Conservation (phyloP, 352 stramenopile genomes). For the Globisporangium abappressorium region DNA sequence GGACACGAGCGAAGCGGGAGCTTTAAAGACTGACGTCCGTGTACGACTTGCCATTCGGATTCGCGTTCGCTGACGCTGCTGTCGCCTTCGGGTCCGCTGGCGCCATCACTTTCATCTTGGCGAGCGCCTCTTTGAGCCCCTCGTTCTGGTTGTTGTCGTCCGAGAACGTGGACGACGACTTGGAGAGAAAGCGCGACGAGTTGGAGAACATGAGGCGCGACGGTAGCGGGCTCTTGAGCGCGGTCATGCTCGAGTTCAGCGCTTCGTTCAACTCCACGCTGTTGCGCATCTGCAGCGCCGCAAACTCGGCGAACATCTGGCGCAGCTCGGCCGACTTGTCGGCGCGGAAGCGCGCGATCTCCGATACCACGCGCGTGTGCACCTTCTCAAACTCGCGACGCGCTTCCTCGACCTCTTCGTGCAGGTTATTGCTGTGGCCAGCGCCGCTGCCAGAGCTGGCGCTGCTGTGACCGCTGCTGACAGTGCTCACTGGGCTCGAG, state of each 20-base stretch:
- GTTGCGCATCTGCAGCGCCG: slow-evolving; percentile 47
- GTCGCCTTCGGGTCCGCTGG: slow-evolving; percentile 16
- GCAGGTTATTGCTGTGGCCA: slow-evolving; percentile 23
- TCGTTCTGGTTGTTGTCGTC: slow-evolving; percentile 33
- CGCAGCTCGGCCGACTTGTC: slow-evolving; percentile 76
- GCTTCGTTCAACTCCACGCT: slow-evolving; percentile 51
- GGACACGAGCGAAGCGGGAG: neutral
- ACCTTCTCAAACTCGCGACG: slow-evolving; percentile 78
- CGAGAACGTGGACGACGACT: slow-evolving; percentile 33
- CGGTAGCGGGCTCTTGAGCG: slow-evolving; percentile 45
- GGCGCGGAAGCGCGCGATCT: slow-evolving; percentile 67
- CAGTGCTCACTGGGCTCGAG: slow-evolving; percentile 18
- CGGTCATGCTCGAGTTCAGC: slow-evolving; percentile 35
- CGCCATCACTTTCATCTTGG: slow-evolving; percentile 25
- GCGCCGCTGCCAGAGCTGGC: neutral
- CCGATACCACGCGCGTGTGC: slow-evolving; percentile 70
- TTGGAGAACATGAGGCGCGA: slow-evolving; percentile 36
- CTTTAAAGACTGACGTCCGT: slow-evolving; percentile 52
- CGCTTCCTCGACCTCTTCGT: slow-evolving; percentile 53
- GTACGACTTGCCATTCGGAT: slow-evolving; percentile 30
- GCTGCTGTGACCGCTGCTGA: slow-evolving; percentile 17
- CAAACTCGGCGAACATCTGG: slow-evolving; percentile 72
- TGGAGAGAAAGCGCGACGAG: slow-evolving; percentile 39
- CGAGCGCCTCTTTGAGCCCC: slow-evolving; percentile 21
- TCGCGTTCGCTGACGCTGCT: slow-evolving; percentile 16